phyloP scores from a whole-genome alignment of 495 filamentous ascomycete genomes.

The Talaromyces trachyspermus region DNA sequence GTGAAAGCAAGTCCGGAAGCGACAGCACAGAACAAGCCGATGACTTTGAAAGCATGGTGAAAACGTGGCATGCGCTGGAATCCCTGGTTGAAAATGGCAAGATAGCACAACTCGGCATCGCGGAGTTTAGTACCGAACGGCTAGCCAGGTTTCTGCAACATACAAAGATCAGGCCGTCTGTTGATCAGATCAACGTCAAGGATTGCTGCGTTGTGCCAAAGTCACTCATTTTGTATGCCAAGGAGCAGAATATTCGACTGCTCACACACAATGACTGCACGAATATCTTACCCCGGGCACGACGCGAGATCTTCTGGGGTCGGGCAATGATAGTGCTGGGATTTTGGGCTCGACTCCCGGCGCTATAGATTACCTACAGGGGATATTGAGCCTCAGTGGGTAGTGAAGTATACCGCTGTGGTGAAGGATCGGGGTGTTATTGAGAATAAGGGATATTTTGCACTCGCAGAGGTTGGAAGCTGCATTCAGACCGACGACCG shows the following conservation, averaged over 20 bases:
- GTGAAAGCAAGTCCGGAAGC: conserved; percentile 23
- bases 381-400: conserved; percentile 86
- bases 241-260: conserved; percentile 76
- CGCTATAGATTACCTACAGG: conserved; percentile 48
- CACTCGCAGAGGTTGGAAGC: conserved; percentile 60
- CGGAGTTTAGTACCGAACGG: conserved; percentile 84
- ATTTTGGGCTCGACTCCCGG: conserved; percentile 51
- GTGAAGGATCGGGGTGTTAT: conserved; percentile 93
- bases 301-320: conserved; percentile 71
- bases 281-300: conserved; percentile 84
- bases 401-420: conserved; percentile 97
- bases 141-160: conserved; percentile 57
- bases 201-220: conserved; percentile 96
- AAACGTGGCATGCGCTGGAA: conserved; percentile 68
- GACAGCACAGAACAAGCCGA: conserved; percentile 41
- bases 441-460: conserved; percentile 97
- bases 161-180: conserved; percentile 66
- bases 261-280: conserved; percentile 92
- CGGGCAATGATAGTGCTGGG: conserved; percentile 52
- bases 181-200: conserved; percentile 95
- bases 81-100: conserved; percentile 60
- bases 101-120: conserved; percentile 68
- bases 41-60: conserved; percentile 59
- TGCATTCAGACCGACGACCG: conserved; percentile 25
- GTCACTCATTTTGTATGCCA: conserved; percentile 76